A percentile compares a stretch with the other conserved stretches of the same genome.
Conservation (phyloP, 768 basidiomycete species). For the Pleurotus salmoneostramineus region DNA sequence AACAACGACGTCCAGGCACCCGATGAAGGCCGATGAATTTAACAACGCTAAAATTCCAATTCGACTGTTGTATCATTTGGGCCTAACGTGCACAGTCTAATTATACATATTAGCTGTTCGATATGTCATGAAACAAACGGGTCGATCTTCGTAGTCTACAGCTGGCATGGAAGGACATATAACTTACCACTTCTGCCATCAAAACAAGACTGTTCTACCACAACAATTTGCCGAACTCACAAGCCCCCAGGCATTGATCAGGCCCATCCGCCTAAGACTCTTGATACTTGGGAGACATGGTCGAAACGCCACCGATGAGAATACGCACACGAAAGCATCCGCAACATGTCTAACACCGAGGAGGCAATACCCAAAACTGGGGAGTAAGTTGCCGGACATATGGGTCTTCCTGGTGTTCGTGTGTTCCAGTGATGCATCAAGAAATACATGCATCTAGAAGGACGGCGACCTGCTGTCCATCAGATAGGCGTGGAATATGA, state of each 20-base stretch:
- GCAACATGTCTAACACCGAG: no score
- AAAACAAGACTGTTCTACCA: not conserved
- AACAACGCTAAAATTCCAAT: not conserved
- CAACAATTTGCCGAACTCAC: not conserved
- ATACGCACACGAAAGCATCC: no score
- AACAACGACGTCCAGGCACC: slow-evolving; percentile 5
- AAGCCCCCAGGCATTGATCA: no score
- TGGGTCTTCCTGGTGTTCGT: not conserved
- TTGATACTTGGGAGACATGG: no score
- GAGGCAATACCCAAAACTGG: no score
- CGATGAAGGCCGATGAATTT: slow-evolving; percentile 5
- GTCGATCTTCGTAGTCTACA: not conserved
- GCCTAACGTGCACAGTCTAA: no score
- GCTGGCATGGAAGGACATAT: not conserved
- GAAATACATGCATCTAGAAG: not conserved
- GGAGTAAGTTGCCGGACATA: not conserved
- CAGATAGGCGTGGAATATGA: no score
- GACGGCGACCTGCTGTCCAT: not conserved
- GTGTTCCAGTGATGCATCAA: not conserved
- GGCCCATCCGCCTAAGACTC: no score
- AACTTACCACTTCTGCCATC: no score
- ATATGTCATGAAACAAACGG: not conserved
- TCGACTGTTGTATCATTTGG: no score
- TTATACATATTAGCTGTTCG: not conserved
- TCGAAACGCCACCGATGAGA: no score